phyloP scores from a whole-genome alignment of 371 early-diverging fungal species.

The Thermomucor indicae-seudaticae region DNA sequence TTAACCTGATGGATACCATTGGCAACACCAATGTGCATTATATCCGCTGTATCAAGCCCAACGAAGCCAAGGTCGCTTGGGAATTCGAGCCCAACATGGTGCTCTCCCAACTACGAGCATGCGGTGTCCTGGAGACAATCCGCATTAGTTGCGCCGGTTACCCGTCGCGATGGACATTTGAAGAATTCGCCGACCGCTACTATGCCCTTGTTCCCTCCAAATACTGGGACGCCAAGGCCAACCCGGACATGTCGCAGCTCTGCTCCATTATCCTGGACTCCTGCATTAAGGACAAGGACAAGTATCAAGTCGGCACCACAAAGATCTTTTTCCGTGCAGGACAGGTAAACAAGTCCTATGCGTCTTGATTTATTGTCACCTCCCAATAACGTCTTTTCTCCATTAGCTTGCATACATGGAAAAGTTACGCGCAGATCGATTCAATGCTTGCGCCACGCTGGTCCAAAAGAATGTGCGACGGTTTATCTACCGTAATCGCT shows the following conservation, averaged over 20 bases:
- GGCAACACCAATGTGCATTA: conserved; percentile 91
- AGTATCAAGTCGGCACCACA: conserved; percentile 95
- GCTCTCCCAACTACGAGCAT: conserved; percentile 93
- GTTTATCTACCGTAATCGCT: conserved; percentile 68
- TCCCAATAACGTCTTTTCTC: not conserved
- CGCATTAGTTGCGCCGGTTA: conserved; percentile 99
- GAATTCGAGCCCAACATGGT: conserved; percentile 90
- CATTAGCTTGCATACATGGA: conserved; percentile 84
- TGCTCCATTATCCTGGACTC: conserved; percentile 65
- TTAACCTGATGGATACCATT: conserved; percentile 91
- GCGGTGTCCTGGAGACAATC: conserved; percentile 99
- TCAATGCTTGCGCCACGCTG: conserved; percentile 74
- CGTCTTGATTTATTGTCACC: not conserved
- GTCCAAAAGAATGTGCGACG: conserved; percentile 88
- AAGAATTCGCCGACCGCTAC: conserved; percentile 92
- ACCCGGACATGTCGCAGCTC: conserved; percentile 44
- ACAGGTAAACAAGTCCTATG: conserved; percentile 27
- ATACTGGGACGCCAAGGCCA: conserved; percentile 54
- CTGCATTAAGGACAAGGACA: conserved; percentile 72
- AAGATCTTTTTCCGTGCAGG: conserved; percentile 99
- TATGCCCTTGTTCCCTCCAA: conserved; percentile 75
- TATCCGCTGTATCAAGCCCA: conserved; percentile 97
- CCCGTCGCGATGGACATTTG: conserved; percentile 88
- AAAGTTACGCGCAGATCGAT: conserved; percentile 80
- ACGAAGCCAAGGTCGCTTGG: conserved; percentile 87